Evolutionary conservation across 176 grass and related monocot genomes (phyloP), one percentile per base, ranked within the genome.

Genomic region (Musa acuminata): DNA sequence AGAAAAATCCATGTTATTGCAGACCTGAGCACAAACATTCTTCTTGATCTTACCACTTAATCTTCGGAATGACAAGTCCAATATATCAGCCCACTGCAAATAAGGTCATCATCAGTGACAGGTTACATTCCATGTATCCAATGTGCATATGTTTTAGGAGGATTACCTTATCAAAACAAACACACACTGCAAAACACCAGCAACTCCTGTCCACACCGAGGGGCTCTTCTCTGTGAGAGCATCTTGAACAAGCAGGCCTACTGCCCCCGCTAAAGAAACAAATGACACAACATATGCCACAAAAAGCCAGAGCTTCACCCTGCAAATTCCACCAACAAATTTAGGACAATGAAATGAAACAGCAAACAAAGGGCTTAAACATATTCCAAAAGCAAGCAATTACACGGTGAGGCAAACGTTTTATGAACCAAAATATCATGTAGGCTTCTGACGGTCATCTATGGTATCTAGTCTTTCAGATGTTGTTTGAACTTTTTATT

Each of bases 261-360:
- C 92, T 1, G 89, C 29, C 20, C 78, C 89, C 0, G 92, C 87
- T 63, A 96, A 78, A 19, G 89, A 96, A 53, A 92, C 92, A 78
- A 96, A 96, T 51, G 92, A 96, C 10, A 96, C 89, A 67, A 96
- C 76, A 67, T 96, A 96, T 13, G 89, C 88, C 77, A 35, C 29
- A 35, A 96, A 96, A 73, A 96, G 92, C 89, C 92, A 96, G 53
- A 96, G 80, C 78, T 96, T 96, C 80, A 90, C 65, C 85, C 89
- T 96, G 84, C 69, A 70, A 80, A 87, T 78, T 87, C 8, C 68
- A 51, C 7, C 25, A 14, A 13, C 0, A 35, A 35, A 35, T 5
- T 35, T 35, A 35, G 3, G 29, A 35, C 3, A 35, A 35, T 35
- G 29, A 35, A 35, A 35, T 35, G 29, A 35, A 35, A 35, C 2